These are phyloP conservation scores for Emmonsiellopsis sp. DNA, from an alignment of 2,329 filamentous ascomycete species.

Conservation along the genomic window DNA sequence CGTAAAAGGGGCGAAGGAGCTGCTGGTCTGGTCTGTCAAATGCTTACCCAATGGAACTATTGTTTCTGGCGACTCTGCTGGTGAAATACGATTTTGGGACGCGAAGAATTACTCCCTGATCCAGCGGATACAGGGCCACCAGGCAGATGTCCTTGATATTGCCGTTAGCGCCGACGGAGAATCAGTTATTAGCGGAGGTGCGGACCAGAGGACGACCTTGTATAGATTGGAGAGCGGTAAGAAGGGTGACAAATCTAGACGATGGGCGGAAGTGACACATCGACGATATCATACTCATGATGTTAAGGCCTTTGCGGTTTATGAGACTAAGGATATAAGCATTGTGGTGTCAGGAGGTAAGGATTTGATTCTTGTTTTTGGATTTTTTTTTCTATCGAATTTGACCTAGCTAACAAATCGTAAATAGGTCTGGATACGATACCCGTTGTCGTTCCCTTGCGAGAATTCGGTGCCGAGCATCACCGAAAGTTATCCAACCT, in stretches of 20 bases:
- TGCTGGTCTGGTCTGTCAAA: constrained; percentile 89
- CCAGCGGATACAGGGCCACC: constrained; percentile 78
- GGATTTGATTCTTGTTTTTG: constrained; percentile 16
- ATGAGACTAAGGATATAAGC: constrained; percentile 74
- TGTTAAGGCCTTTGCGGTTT: constrained; percentile 87
- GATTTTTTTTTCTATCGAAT: background rate
- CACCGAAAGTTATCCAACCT: constrained; percentile 75
- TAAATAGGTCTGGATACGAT: constrained; percentile 68
- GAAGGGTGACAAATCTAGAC: constrained; percentile 46
- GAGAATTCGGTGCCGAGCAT: constrained; percentile 66
- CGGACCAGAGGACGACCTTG: constrained; percentile 78
- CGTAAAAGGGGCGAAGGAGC: constrained; percentile 67
- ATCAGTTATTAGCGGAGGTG: constrained; percentile 79
- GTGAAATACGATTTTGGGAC: constrained; percentile 89
- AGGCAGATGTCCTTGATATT: constrained; percentile 85
- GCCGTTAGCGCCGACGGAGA: constrained; percentile 70
- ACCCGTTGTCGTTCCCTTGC: constrained; percentile 72
- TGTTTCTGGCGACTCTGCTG: constrained; percentile 88
- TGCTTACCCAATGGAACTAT: constrained; percentile 81
- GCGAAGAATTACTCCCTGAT: constrained; percentile 82
- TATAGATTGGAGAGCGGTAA: constrained; percentile 55
- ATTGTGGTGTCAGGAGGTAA: constrained; percentile 85
- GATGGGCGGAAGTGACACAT: constrained; percentile 82
- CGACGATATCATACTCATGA: constrained; percentile 85
- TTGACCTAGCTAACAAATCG: constrained; percentile 1